Evolutionary conservation across 2,329 filamentous ascomycete species (phyloP).

Genomic region (Hymenoscyphus salicellus): DNA sequence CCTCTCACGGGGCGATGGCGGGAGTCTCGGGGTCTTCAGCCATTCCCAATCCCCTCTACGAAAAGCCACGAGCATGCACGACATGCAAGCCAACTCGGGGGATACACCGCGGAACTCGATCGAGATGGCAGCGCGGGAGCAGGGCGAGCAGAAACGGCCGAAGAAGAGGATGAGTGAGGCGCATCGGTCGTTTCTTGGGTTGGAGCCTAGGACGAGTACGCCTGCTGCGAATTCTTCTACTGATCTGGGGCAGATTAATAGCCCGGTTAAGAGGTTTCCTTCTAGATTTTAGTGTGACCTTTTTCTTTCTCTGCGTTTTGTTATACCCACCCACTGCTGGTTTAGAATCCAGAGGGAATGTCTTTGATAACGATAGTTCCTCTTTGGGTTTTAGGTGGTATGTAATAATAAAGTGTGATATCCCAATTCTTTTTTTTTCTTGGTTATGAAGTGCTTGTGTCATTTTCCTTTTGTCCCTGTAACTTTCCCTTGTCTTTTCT

Average conservation of each 20-base stretch:
- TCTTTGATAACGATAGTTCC: too few relatives aligned
- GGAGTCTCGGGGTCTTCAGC: conserved; percentile 74
- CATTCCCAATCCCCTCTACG: conserved; percentile 81
- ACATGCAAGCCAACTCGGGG: conserved; percentile 47
- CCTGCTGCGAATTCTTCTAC: conserved; percentile 16
- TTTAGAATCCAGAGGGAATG: background rate
- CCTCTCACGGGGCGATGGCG: conserved; percentile 54
- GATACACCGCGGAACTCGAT: conserved; percentile 56
- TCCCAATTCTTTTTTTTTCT: too few relatives aligned
- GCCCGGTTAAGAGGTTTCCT: conserved; percentile 29
- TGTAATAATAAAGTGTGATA: too few relatives aligned
- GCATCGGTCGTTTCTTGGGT: conserved; percentile 17
- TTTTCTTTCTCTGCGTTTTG: background rate
- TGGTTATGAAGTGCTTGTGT: too few relatives aligned
- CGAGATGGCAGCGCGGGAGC: conserved; percentile 52
- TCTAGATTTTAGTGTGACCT: conserved; percentile 23
- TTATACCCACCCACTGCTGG: background rate
- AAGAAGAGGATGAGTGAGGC: conserved; percentile 29
- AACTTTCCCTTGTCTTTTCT: too few relatives aligned
- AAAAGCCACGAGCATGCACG: conserved; percentile 65
- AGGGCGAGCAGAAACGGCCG: conserved; percentile 32
- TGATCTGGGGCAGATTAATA: conserved; percentile 19
- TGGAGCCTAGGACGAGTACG: conserved; percentile 26
- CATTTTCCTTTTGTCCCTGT: too few relatives aligned
- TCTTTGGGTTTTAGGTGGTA: too few relatives aligned